Evolutionary conservation across 495 filamentous ascomycete species (phyloP).

Genomic region (Glarea lozoyensis): DNA sequence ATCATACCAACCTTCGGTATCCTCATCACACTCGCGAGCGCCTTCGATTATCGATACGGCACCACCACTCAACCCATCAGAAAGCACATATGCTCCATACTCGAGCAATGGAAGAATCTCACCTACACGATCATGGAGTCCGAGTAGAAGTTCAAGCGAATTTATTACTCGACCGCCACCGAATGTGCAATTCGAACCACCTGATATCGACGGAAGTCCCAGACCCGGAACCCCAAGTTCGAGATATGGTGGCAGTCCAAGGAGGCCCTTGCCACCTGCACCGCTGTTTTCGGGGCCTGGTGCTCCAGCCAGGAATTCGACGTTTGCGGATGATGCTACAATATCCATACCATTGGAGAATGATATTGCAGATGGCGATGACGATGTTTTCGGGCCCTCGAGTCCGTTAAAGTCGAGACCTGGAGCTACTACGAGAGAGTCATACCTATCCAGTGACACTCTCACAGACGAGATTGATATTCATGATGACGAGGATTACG

Average conservation of each 20-base stretch:
- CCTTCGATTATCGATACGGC: constrained; percentile 33
- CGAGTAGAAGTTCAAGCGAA: constrained; percentile 52
- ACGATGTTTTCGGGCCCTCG: constrained; percentile 69
- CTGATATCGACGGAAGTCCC: constrained; percentile 81
- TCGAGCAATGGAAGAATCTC: constrained; percentile 27
- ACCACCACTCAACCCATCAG: constrained; percentile 37
- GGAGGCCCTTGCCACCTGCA: constrained; percentile 82
- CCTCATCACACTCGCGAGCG: constrained; percentile 31
- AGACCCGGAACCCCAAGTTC: constrained; percentile 85
- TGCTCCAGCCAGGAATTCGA: constrained; percentile 24
- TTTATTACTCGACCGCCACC: constrained; percentile 55
- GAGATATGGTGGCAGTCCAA: constrained; percentile 74
- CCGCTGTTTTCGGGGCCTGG: constrained; percentile 62
- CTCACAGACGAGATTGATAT: constrained; percentile 46
- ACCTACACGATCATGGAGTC: constrained; percentile 65
- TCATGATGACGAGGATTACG: constrained; percentile 40
- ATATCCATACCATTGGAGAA: constrained; percentile 49
- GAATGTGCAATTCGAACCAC: constrained; percentile 67
- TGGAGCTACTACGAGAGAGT: constrained; percentile 42
- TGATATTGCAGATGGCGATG: constrained; percentile 45
- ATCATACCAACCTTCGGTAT: constrained; percentile 40
- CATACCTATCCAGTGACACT: constrained; percentile 49
- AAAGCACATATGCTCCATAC: constrained; percentile 32
- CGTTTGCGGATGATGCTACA: constrained; percentile 42
- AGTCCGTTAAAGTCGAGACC: constrained; percentile 35